Base-by-base conservation (phyloP, 495 filamentous ascomycete genomes). In the Aspergillus ellipticus region DNA sequence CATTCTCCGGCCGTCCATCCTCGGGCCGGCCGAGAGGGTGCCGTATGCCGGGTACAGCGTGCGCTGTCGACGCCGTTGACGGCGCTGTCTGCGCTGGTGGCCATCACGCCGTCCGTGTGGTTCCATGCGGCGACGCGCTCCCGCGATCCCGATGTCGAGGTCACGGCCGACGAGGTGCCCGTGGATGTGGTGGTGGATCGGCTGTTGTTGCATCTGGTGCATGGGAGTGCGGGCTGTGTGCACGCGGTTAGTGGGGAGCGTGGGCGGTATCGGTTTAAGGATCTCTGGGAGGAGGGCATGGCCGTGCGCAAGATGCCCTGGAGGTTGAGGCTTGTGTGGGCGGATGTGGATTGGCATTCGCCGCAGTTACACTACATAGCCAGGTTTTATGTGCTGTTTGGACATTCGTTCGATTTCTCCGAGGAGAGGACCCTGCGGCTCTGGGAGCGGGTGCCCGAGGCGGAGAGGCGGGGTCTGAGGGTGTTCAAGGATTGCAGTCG, bases 131-230 rank as follows among this genome's bases (percentile, higher is more conserved):
- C 62, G 7, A 58, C 65, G 0, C 45, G 61, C 26, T 60, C 49
- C 24, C 16, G 59, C 19, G 48, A 68, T 7, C 69, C 69, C 2
- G 52, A 64, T 0, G n/a, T 52, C 35, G 59, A 72, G 9, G 56
- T 59, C 2, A 67, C 62, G 1, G 60, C 65, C 21, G 70, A 73
- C 28, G 68, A 71, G 42, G 66, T 73, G 7, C 68, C 68, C 2
- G 64, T 73, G 11, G 70, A 73, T 43, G 63, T 71, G 0, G 70
- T 71, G 0, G 68, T 59, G 0, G 69, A 71, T 37, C 52, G 66
- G 19, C 46, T 64, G 0, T 53, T 71, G 0, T 55, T 60, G 4
- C 70, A 73, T 53, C 51, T 63, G 4, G 67, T 65, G 2, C 4
- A 51, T 0, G 59, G 62, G 0, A 65, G 63, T 1, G 60, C 24